These are phyloP conservation scores for Lepidium campestre DNA, from an alignment of 441 rosid species.

Conservation along the genomic window DNA sequence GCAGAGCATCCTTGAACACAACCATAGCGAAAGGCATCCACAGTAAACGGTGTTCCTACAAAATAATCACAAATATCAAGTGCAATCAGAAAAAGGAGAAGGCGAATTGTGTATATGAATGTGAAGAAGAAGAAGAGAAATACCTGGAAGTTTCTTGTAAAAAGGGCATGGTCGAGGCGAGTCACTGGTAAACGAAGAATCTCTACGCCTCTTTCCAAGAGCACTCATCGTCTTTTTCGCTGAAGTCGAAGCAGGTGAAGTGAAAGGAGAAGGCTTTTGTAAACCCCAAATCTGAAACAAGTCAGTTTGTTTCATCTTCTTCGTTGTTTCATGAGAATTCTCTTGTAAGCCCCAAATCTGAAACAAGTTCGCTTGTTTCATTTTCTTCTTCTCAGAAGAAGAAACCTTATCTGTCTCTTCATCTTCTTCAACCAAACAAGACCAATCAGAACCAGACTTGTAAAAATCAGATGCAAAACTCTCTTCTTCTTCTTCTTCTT, in stretches of 20 bases:
- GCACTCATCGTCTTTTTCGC: neutral
- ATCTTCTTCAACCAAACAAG: constrained; percentile 30
- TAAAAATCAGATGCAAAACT: constrained; percentile 69
- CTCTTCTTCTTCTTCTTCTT: constrained; percentile 28
- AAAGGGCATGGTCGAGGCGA: constrained; percentile 59
- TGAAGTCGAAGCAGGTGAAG: constrained; percentile 23
- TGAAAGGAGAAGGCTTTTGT: constrained; percentile 25
- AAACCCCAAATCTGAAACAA: constrained; percentile 63
- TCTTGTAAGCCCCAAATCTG: constrained; percentile 51
- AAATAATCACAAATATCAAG: neutral
- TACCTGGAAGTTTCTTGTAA: constrained; percentile 75
- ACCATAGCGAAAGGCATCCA: constrained; percentile 83
- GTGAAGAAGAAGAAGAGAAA: neutral
- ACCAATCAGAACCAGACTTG: constrained; percentile 58
- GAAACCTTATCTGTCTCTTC: neutral
- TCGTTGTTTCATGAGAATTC: constrained; percentile 17
- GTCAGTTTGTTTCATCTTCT: constrained; percentile 47
- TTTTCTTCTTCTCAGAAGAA: neutral
- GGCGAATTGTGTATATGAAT: neutral
- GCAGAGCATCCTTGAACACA: constrained; percentile 56
- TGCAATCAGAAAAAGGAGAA: neutral
- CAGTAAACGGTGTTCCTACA: constrained; percentile 64
- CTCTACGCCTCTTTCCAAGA: constrained; percentile 6
- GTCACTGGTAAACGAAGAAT: constrained; percentile 10
- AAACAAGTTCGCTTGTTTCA: constrained; percentile 36